phyloP scores from a whole-genome alignment of 2,329 filamentous ascomycete species.

The Ceratocystis alfenasii region DNA sequence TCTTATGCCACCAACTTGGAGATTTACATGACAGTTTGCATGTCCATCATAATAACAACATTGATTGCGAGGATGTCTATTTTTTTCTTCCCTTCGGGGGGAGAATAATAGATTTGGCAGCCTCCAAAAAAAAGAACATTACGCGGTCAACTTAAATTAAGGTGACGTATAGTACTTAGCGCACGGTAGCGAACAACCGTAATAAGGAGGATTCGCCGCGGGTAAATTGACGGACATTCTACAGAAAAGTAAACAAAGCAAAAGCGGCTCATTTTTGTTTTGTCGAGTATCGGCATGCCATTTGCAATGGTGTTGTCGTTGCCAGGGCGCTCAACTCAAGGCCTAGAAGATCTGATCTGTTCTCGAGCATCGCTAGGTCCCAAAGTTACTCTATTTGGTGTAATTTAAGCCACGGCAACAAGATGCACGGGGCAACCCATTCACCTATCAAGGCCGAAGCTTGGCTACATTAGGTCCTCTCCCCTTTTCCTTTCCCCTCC shows the following conservation, averaged over 20 bases:
- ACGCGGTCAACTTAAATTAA: neutral
- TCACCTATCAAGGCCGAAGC: too few relatives aligned
- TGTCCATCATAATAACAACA: neutral
- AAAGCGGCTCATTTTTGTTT: neutral
- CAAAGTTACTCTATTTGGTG: too few relatives aligned
- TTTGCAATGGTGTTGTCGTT: neutral
- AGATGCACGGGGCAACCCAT: too few relatives aligned
- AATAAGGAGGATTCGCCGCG: neutral
- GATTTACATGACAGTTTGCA: neutral
- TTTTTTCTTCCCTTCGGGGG: neutral
- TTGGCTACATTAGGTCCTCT: too few relatives aligned
- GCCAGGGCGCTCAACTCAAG: neutral
- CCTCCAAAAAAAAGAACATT: neutral
- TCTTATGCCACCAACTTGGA: neutral
- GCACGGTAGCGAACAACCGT: neutral
- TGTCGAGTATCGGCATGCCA: neutral
- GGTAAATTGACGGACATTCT: neutral
- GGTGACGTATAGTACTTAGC: neutral
- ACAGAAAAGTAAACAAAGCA: conserved; percentile 1
- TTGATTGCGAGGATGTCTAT: too few relatives aligned
- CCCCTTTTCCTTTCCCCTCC: too few relatives aligned
- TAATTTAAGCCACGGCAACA: too few relatives aligned
- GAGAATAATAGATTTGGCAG: neutral
- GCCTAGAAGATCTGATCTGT: too few relatives aligned
- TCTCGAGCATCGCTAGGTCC: too few relatives aligned